Evolutionary conservation across 1,284 basidiomycete species (phyloP).

Genomic region (Kwoniella shivajii): DNA sequence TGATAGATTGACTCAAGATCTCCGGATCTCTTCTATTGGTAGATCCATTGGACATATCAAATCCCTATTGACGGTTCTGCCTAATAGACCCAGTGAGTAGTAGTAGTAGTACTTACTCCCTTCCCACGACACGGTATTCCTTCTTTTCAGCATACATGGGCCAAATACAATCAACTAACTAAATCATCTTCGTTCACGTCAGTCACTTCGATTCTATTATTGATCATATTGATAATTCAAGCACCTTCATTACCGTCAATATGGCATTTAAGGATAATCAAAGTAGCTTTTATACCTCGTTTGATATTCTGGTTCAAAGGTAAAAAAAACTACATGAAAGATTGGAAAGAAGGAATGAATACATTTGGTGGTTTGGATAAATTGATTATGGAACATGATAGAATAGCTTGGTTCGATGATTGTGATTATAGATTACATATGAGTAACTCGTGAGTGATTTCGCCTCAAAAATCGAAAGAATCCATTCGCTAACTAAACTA

Average conservation of each 20-base stretch:
- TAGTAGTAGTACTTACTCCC: too few species aligned
- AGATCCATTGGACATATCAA: too few species aligned
- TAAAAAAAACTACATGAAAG: slow-evolving; percentile 29
- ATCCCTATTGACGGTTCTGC: too few species aligned
- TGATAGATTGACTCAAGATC: too few species aligned
- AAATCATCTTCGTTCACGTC: too few species aligned
- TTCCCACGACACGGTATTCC: too few species aligned
- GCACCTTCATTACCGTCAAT: slow-evolving; percentile 49
- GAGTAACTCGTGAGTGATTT: slow-evolving; percentile 44
- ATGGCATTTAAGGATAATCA: slow-evolving; percentile 50
- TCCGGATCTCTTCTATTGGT: too few species aligned
- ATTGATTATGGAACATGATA: slow-evolving; percentile 24
- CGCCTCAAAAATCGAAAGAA: not conserved
- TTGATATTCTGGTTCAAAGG: slow-evolving; percentile 31
- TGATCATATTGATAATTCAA: slow-evolving; percentile 47
- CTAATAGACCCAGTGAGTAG: too few species aligned
- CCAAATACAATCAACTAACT: too few species aligned
- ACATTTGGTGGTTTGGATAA: slow-evolving; percentile 31
- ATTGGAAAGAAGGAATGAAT: slow-evolving; percentile 32
- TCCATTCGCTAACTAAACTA: too few species aligned
- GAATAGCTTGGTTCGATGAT: slow-evolving; percentile 48
- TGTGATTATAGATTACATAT: slow-evolving; percentile 55
- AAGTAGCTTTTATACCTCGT: slow-evolving; percentile 33
- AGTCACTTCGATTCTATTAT: slow-evolving; percentile 50
- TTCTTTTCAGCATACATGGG: too few species aligned